Conservation (phyloP, 202 grass and related monocot genomes). For the Hordeum pubiflorum region DNA sequence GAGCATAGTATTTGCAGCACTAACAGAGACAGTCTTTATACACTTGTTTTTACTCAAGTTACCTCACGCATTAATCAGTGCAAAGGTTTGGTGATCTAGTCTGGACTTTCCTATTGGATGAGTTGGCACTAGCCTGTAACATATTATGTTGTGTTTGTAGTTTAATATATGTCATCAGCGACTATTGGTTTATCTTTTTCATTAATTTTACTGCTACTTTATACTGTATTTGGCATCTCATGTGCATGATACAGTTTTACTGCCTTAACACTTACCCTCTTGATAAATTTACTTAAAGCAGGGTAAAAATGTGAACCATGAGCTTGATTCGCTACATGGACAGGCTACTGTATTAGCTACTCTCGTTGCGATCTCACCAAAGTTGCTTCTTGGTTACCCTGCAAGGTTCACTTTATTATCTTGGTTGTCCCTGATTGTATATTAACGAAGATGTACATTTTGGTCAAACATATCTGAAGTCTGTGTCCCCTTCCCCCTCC, state of each 20-base stretch:
- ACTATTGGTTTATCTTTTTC: not conserved
- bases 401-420: slow-evolving; percentile 49
- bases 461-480: not conserved
- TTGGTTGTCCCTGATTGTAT: slow-evolving; percentile 17
- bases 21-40: not conserved
- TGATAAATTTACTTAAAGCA: slow-evolving; percentile 38
- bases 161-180: not conserved
- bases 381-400: slow-evolving; percentile 94
- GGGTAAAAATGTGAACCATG: slow-evolving; percentile 65
- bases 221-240: slow-evolving; percentile 10
- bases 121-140: slow-evolving; percentile 4
- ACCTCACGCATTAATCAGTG: not conserved
- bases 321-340: slow-evolving; percentile 75
- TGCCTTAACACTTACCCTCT: slow-evolving; percentile 24
- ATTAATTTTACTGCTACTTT: too few species aligned
- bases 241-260: slow-evolving; percentile 5
- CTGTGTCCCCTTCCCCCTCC: not conserved
- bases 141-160: not conserved
- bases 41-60: not conserved
- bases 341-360: slow-evolving; percentile 82
- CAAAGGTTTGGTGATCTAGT: slow-evolving; percentile 10
- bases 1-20: not conserved
- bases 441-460: not conserved
- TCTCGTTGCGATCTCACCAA: slow-evolving; percentile 84
- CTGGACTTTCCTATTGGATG: not conserved